Evolutionary conservation across 2,329 filamentous ascomycete genomes (phyloP), one percentile per base, ranked within the genome.

Genomic region (Anisogramma anomala): DNA sequence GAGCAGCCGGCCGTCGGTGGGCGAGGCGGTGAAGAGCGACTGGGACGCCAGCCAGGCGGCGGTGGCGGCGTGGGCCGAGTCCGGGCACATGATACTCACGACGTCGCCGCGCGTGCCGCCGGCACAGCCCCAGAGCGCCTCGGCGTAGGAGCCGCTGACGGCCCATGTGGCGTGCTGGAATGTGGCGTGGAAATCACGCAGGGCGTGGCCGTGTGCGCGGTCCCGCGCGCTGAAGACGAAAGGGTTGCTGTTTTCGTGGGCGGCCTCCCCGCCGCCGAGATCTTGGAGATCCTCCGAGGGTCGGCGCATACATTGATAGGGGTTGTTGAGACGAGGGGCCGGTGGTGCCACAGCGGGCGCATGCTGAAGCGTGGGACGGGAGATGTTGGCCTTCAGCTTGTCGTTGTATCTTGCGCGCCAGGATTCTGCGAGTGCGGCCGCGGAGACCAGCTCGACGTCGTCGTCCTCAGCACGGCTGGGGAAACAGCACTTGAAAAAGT

Each of bases 111-210:
- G 58, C 5, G 33, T 41, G 6, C 56, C 52, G 6, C 43, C 46
- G 3, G 49, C 37, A 45, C 58, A 63, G 34, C 67, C 69, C 56
- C 69, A 65, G 34, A 64, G 59, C 3, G 57, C 50, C 45, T 74
- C 56, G 10, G 67, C 68, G 0, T 60, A 59, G 17, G 60, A 56
- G 17, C 71, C 71, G 48, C 56, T 61, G 31, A 74, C 59, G 9
- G 63, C 63, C 51, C 70, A 72, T 15, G 58, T 62, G 1, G 68
- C 58, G 50, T 69, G 63, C 14, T 51, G 48, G 15, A 74, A 59
- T 4, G 58, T 53, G 0, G 37, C 35, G 42, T 64, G 58, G 31
- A 74, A 50, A n/a, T 53, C 50, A 18, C 52, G 48, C 47, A 71
- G 60, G 20, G 70, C 51, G 34, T 64, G 56, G 10, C 41, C 44